A percentile compares a stretch with the other conserved stretches of the same genome.
Evolutionary conservation across 441 rosid genomes (phyloP).

Genomic region (Bruguiera hainesii): DNA sequence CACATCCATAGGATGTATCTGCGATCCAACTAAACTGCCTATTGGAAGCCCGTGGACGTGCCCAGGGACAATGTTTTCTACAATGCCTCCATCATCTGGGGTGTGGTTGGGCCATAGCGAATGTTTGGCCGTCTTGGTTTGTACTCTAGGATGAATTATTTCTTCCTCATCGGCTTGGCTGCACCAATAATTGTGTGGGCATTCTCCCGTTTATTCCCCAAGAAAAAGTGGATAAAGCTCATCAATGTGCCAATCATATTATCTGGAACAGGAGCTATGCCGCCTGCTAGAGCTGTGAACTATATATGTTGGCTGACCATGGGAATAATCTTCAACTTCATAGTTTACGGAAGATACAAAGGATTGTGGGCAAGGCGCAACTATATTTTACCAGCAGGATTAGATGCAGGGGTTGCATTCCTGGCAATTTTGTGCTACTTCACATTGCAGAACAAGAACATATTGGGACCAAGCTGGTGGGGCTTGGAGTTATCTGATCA

Average conservation of each 20-base stretch:
- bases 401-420: slow-evolving; percentile 50
- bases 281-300: slow-evolving; percentile 35
- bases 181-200: slow-evolving; percentile 39
- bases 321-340: slow-evolving; percentile 40
- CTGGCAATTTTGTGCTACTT: slow-evolving; percentile 36
- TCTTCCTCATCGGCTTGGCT: slow-evolving; percentile 38
- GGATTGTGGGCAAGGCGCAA: slow-evolving; percentile 54
- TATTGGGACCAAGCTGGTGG: slow-evolving; percentile 44
- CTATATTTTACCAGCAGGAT: slow-evolving; percentile 39
- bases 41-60: slow-evolving; percentile 52
- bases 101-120: slow-evolving; percentile 40
- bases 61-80: slow-evolving; percentile 44
- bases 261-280: slow-evolving; percentile 31
- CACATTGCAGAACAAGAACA: slow-evolving; percentile 24
- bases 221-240: slow-evolving; percentile 31
- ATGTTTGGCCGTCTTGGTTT: slow-evolving; percentile 44
- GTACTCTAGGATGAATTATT: slow-evolving; percentile 40
- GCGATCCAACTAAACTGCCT: slow-evolving; percentile 26
- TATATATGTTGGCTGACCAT: slow-evolving; percentile 39
- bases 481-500: slow-evolving; percentile 40
- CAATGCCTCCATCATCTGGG: slow-evolving; percentile 55
- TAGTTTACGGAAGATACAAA: slow-evolving; percentile 32
- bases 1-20: slow-evolving; percentile 31
- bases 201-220: slow-evolving; percentile 29
- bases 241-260: slow-evolving; percentile 41